A percentile compares a stretch with the other conserved stretches of the same genome.
Conservation (phyloP, 2,329 filamentous ascomycete species). For the Berkeleyomyces basicola region DNA sequence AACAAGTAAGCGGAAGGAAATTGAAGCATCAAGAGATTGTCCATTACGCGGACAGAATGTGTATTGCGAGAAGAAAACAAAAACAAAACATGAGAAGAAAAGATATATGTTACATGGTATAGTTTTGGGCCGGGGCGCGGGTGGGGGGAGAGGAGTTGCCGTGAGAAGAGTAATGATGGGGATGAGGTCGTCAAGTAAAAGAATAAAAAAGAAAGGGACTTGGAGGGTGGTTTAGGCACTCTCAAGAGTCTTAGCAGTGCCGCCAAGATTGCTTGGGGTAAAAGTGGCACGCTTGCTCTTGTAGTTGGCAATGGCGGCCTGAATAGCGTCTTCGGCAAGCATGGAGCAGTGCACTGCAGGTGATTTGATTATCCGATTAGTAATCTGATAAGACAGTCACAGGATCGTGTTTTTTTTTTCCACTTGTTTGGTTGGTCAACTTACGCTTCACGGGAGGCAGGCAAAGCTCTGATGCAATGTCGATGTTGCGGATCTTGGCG, state of each 20-base stretch:
- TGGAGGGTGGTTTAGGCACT: not conserved
- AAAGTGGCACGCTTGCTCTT: slow-evolving; percentile 51
- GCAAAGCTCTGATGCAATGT: slow-evolving; percentile 93
- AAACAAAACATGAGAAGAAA: not conserved
- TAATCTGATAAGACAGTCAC: not conserved
- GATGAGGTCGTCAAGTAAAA: too few relatives aligned
- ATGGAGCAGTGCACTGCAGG: slow-evolving; percentile 69
- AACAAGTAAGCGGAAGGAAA: not conserved
- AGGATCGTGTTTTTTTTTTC: not conserved
- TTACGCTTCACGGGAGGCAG: slow-evolving; percentile 73
- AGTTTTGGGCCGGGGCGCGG: not conserved
- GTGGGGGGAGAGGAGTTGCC: not conserved
- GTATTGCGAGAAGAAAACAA: not conserved
- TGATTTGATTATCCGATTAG: not conserved
- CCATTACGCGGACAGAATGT: not conserved
- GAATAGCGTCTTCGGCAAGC: slow-evolving; percentile 83
- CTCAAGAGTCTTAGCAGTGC: slow-evolving; percentile 35
- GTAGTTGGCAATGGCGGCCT: slow-evolving; percentile 78
- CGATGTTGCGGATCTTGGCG: slow-evolving; percentile 81
- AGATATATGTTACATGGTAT: not conserved
- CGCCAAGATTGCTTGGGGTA: slow-evolving; percentile 56
- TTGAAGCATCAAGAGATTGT: too few relatives aligned
- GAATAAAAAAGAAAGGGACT: not conserved
- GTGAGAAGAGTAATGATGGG: not conserved
- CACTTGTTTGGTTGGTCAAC: slow-evolving; percentile 21